These are phyloP conservation scores for Papiliotrema laurentii DNA, from an alignment of 1,284 basidiomycete species.

Conservation along the genomic window DNA sequence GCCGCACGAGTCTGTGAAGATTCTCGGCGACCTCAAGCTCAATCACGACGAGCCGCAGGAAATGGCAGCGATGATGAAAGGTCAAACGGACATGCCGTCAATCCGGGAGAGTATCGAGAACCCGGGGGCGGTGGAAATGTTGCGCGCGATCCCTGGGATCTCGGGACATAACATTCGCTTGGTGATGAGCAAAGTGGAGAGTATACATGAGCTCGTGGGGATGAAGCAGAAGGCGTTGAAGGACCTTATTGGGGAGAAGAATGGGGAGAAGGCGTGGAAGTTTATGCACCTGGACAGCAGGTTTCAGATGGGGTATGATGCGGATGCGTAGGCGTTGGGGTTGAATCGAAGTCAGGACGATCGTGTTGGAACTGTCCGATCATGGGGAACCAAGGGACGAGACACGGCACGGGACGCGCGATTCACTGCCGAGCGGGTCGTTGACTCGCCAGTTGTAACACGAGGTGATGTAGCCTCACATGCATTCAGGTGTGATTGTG, in stretches of 20 bases:
- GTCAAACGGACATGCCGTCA: slow-evolving; percentile 51
- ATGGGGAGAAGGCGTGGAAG: slow-evolving; percentile 69
- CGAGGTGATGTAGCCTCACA: too few relatives aligned
- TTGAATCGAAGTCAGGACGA: too few relatives aligned
- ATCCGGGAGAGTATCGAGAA: slow-evolving; percentile 29
- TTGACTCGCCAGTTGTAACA: too few relatives aligned
- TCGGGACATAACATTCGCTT: slow-evolving; percentile 79
- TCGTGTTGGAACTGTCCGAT: too few relatives aligned
- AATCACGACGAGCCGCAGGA: slow-evolving; percentile 79
- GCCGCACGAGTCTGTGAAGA: slow-evolving; percentile 84
- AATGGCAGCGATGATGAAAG: slow-evolving; percentile 66
- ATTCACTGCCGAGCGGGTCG: too few relatives aligned
- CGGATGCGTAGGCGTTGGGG: too few relatives aligned
- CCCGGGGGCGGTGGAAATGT: slow-evolving; percentile 46
- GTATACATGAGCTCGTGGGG: slow-evolving; percentile 70
- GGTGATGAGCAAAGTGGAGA: slow-evolving; percentile 74
- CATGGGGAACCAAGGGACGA: too few relatives aligned
- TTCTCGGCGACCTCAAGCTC: slow-evolving; percentile 88
- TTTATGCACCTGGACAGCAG: slow-evolving; percentile 68
- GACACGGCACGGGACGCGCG: too few relatives aligned
- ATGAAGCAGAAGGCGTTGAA: slow-evolving; percentile 62
- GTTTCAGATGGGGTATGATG: neutral
- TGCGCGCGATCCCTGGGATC: slow-evolving; percentile 58
- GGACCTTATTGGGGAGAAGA: slow-evolving; percentile 73
- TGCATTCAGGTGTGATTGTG: too few relatives aligned